Conservation (phyloP, 2,329 filamentous ascomycete species). For the Dactylellina cionopaga region DNA sequence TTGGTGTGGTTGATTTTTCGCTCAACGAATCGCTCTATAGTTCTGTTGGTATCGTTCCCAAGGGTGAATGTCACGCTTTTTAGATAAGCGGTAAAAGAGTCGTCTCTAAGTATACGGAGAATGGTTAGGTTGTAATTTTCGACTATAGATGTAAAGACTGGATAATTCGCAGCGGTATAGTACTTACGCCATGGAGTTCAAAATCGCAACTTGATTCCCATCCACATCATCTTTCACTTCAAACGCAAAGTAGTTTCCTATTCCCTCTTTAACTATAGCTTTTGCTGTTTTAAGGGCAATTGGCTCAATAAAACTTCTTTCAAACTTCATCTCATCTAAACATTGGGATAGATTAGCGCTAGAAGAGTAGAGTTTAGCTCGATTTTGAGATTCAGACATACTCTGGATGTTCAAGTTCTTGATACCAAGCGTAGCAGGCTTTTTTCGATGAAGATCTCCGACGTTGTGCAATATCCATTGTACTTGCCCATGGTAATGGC, state of each 20-base stretch:
- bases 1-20: conserved; percentile 35
- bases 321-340: conserved; percentile 47
- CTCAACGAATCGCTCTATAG: background rate
- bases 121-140: background rate
- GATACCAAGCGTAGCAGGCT: conserved; percentile 38
- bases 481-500: conserved; percentile 37
- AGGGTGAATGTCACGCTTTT: conserved; percentile 34
- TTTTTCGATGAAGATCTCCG: conserved; percentile 14
- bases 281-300: conserved; percentile 47
- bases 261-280: conserved; percentile 16
- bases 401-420: conserved; percentile 31
- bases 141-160: background rate
- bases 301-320: conserved; percentile 42
- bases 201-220: conserved; percentile 33
- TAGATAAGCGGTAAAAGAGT: conserved; percentile 38
- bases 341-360: background rate
- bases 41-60: background rate
- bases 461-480: conserved; percentile 52
- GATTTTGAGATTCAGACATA: background rate
- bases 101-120: conserved; percentile 35
- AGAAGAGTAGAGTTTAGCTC: background rate
- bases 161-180: background rate
- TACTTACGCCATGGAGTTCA: conserved; percentile 50
- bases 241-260: conserved; percentile 36
- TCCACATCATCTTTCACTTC: conserved; percentile 26